phyloP scores from a whole-genome alignment of 352 stramenopile genomes.

The Phytophthora litchii region DNA sequence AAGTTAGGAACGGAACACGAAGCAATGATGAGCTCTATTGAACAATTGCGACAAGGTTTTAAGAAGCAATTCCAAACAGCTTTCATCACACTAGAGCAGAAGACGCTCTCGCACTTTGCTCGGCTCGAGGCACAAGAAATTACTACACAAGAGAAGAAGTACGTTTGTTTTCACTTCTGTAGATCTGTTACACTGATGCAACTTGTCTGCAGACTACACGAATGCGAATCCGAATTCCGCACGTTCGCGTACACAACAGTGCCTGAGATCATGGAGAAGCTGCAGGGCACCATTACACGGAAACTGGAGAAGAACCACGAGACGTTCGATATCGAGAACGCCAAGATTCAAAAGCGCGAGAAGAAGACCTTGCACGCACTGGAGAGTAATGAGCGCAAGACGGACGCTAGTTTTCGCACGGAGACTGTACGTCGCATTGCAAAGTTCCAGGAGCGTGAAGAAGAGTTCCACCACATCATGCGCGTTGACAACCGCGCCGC shows the following conservation, averaged over 20 bases:
- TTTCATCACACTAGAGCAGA: slow-evolving; percentile 61
- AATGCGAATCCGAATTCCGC: slow-evolving; percentile 57
- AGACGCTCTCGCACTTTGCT: slow-evolving; percentile 66
- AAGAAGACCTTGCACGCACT: slow-evolving; percentile 84
- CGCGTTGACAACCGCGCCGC: slow-evolving; percentile 62
- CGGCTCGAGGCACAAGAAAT: slow-evolving; percentile 60
- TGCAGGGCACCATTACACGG: slow-evolving; percentile 87
- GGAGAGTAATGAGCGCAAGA: slow-evolving; percentile 67
- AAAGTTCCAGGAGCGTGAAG: slow-evolving; percentile 68
- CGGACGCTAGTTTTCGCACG: slow-evolving; percentile 63
- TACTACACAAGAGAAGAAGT: slow-evolving; percentile 55
- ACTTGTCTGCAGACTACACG: slow-evolving; percentile 45
- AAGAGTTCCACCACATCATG: slow-evolving; percentile 75
- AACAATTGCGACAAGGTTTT: slow-evolving; percentile 54
- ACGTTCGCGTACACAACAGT: slow-evolving; percentile 86
- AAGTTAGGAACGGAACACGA: slow-evolving; percentile 61
- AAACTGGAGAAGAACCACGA: slow-evolving; percentile 91
- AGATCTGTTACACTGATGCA: slow-evolving; percentile 1
- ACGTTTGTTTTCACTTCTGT: slow-evolving; percentile 1
- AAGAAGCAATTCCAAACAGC: slow-evolving; percentile 53
- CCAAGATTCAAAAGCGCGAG: slow-evolving; percentile 92
- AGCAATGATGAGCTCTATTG: slow-evolving; percentile 62
- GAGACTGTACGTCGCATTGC: slow-evolving; percentile 62
- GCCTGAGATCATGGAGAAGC: slow-evolving; percentile 87
- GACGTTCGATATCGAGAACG: slow-evolving; percentile 93